Percentiles rank a stretch among this genome's conserved stretches.
Conservation (phyloP, 2,329 filamentous ascomycete species). For the Teratosphaeria epicoccoides region DNA sequence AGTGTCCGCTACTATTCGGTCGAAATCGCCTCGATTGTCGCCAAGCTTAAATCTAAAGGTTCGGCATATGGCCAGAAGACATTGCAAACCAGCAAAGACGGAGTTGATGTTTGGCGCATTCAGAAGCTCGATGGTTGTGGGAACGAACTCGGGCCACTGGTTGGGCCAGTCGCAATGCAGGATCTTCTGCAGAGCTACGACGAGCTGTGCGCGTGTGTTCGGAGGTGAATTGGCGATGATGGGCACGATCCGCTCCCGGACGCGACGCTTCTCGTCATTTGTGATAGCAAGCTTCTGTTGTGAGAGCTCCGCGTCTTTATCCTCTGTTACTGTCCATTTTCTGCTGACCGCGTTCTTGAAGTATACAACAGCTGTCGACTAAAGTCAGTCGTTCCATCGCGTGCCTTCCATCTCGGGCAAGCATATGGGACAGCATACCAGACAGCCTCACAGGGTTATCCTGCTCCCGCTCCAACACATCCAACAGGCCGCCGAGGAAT, state of each 20-base stretch:
- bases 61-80: conserved; percentile 84
- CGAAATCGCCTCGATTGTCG: conserved; percentile 73
- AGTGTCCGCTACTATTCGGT: conserved; percentile 82
- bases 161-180: conserved; percentile 90
- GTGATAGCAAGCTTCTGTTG: conserved; percentile 55
- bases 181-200: conserved; percentile 91
- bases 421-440: conserved; percentile 46
- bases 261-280: conserved; percentile 78
- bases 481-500: conserved; percentile 81
- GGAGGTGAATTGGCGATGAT: conserved; percentile 65
- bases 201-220: conserved; percentile 80
- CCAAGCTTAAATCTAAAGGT: conserved; percentile 91
- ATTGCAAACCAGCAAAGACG: conserved; percentile 88
- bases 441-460: conserved; percentile 76
- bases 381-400: conserved; percentile 12
- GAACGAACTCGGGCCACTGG: conserved; percentile 88
- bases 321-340: conserved; percentile 54
- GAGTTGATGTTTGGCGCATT: conserved; percentile 76
- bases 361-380: conserved; percentile 72
- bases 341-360: conserved; percentile 95
- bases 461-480: conserved; percentile 82
- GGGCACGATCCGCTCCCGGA: conserved; percentile 80
- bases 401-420: conserved; percentile 6
- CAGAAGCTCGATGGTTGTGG: conserved; percentile 80
- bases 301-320: conserved; percentile 58